Evolutionary conservation across 345 rosid species (phyloP), one percentile per base, ranked within the genome.

Genomic region (Gossypium anomalum): DNA sequence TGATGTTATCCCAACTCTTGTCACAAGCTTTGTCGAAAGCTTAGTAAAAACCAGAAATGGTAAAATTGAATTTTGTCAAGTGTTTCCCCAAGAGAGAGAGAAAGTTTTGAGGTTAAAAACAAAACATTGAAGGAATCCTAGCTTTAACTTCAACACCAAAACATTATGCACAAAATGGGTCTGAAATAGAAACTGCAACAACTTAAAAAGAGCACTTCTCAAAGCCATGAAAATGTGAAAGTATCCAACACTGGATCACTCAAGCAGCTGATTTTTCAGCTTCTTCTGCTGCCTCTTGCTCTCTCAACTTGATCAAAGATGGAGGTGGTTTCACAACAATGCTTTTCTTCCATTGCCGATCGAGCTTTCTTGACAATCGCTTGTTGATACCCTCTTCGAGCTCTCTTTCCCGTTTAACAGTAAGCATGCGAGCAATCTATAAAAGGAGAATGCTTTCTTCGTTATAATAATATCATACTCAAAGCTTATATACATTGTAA

Each of bases 341-440:
- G 85, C 92, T 89, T 60, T 86, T 92, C 97, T 94, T 91, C 97
- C 97, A 94, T 78, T 88, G 82, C 49, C 89, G 65, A 78, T 94
- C 98, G 2, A 92, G 87, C 83, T 92, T 94, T 80, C 97, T 92
- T n/a, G 98, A 94, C 78, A 91, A 76, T 73, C 98, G 86, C 83
- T 92, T 91, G 83, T 80, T 83, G 69, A 94, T 88, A 59, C 98
- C 98, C 78, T 91, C 92, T 78, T 92, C 92, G 0, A 94, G 55
- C 86, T 92, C 98, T 82, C 98, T 89, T 81, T 94, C 98, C 56
- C 96, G 83, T 77, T 78, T 94, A 13, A 94, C 87, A 3, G 98
- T 92, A 72, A 92, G 86, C 89, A 89, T 86, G 22, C 96, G 81
- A 44, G 98, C 97, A 47, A 91, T 80, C 94, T 94, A 78, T 34